Percentiles rank a stretch among this genome's conserved stretches.
phyloP scores from a whole-genome alignment of 352 stramenopile genomes.

The Phytophthora ramorum region DNA sequence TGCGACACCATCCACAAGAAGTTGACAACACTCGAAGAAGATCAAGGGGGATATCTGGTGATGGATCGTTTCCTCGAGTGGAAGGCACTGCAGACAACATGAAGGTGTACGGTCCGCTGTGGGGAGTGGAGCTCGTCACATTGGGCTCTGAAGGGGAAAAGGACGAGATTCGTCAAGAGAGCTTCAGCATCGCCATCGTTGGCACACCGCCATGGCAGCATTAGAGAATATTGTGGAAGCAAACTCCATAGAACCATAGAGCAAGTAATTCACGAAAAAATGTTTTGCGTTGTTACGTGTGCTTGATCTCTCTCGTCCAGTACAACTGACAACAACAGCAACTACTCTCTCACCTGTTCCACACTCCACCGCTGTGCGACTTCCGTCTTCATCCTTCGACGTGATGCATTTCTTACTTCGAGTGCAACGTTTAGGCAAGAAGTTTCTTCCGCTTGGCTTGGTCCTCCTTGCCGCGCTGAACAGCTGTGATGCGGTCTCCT shows the following conservation, averaged over 20 bases:
- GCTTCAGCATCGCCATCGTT: conserved; percentile 63
- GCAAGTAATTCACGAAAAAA: conserved; percentile 38
- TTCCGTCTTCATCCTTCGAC: conserved; percentile 20
- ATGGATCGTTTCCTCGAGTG: conserved; percentile 48
- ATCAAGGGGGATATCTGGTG: conserved; percentile 9
- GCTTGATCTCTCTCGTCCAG: conserved; percentile 42
- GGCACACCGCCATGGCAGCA: conserved; percentile 42
- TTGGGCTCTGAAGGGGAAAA: conserved; percentile 17
- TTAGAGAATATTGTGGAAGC: conserved; percentile 23
- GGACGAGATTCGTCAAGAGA: conserved; percentile 29
- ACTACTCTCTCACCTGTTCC: conserved; percentile 21
- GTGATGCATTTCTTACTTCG: conserved; percentile 26
- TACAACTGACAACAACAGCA: conserved; percentile 33
- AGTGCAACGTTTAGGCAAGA: conserved; percentile 52
- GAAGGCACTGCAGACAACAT: conserved; percentile 51
- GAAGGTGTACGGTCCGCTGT: conserved; percentile 59
- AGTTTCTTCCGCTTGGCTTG: conserved; percentile 88
- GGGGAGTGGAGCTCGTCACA: conserved; percentile 57
- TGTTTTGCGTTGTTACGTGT: conserved; percentile 35
- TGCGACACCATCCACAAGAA: conserved; percentile 39
- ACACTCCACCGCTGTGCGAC: conserved; percentile 10
- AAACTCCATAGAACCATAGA: conserved; percentile 35
- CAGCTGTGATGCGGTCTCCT: conserved; percentile 98
- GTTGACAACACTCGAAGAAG: conserved; percentile 17
- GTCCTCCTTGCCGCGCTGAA: conserved; percentile 92